Evolutionary conservation across 257 asterid species (phyloP), one percentile per base, ranked within the genome.

Genomic region (Anisodus acutangulus): DNA sequence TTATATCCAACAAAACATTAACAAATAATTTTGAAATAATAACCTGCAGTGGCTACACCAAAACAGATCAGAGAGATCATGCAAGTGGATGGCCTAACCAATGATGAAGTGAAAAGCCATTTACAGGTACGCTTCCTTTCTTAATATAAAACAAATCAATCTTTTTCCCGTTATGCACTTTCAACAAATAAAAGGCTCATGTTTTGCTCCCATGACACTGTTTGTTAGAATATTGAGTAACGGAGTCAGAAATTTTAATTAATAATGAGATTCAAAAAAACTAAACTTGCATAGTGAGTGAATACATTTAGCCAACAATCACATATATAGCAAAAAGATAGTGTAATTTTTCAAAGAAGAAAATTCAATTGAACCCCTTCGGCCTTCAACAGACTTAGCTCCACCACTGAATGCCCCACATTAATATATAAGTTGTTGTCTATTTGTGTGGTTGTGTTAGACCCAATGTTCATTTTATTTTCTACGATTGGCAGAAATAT

Each of bases 81-180:
- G 92, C 84, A 86, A 19, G 89, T 86, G 2, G 78, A 87, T 67
- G 89, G 88, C 55, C 85, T 89, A 51, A 89, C 91, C 51, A 88
- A 88, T 16, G 87, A 86, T 26, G 89, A 89, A 85, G 86, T 89
- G 83, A 89, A 89, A 83, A 88, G 92, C 83, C 92, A 89, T 88
- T 85, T 89, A 55, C 91, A 89, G 90, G 89, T 89, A 49, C 22
- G 4, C 41, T 5, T 6, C 11, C 55, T 37, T 19, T 57, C 59
- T 4, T 2, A 2, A 5, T 8, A 68, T 3, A 17, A 54, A 16
- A 15, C 41, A 47, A 4, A 15, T 17, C 9, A 58, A 5, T 53
- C 9, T 12, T 2, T 51, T 8, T 51, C 57, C 13, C 3, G 9
- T 9, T 72, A 4, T 51, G 80, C 43, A n/a, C 80, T 72, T 72